Evolutionary conservation across 2,329 filamentous ascomycete genomes (phyloP).

Genomic region (Seiridium cupressi): DNA sequence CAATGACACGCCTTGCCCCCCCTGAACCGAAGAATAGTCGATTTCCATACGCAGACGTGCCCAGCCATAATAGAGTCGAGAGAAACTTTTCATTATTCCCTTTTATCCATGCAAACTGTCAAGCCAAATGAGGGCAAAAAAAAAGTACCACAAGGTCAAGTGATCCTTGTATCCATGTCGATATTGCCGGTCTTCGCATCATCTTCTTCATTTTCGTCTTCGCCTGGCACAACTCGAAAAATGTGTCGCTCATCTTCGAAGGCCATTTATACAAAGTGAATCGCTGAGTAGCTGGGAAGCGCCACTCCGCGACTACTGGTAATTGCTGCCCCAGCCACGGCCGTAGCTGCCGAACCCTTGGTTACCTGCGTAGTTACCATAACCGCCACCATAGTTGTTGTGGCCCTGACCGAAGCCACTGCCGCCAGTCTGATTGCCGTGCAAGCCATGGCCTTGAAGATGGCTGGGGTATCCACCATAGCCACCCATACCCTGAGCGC

Average conservation of each 20-base stretch:
- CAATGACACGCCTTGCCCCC: conserved; percentile 2
- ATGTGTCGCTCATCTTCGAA: not conserved
- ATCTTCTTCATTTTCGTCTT: not conserved
- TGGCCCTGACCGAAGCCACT: conserved; percentile 55
- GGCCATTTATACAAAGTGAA: conserved; percentile 2
- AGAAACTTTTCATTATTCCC: conserved; percentile 5
- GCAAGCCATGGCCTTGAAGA: conserved; percentile 50
- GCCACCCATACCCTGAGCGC: conserved; percentile 50
- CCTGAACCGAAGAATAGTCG: not conserved
- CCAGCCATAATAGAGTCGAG: conserved; percentile 1
- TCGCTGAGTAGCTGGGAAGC: not conserved
- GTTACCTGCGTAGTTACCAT: conserved; percentile 49
- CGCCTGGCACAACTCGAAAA: not conserved
- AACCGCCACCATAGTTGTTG: conserved; percentile 49
- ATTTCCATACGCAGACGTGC: not conserved
- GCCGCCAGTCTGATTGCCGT: conserved; percentile 44
- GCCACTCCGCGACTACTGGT: conserved; percentile 32
- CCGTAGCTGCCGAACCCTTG: conserved; percentile 46
- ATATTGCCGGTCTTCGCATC: not conserved
- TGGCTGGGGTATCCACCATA: conserved; percentile 58
- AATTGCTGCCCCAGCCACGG: conserved; percentile 59
- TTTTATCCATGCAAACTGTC: conserved; percentile 2
- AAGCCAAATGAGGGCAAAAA: conserved; percentile 5
- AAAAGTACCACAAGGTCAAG: not conserved
- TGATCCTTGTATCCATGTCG: not conserved